Conservation (phyloP, 805 yeast genomes). For the Zygosaccharomyces bailii region DNA sequence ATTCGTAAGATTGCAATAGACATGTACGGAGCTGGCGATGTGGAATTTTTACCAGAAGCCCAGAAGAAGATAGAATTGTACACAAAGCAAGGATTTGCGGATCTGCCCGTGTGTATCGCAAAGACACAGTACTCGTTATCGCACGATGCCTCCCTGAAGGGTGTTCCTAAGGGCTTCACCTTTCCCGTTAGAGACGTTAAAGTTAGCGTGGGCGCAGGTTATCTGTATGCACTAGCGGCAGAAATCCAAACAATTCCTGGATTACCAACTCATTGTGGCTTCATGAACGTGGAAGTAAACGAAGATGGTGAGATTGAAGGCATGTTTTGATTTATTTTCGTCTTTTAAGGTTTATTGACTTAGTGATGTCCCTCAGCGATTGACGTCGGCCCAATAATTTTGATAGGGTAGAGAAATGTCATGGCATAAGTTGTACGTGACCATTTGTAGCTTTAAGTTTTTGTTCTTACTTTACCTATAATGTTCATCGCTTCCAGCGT, state of each 20-base stretch:
- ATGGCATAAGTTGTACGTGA: too few species aligned
- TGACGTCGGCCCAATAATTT: constrained; percentile 2
- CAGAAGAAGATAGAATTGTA: constrained; percentile 63
- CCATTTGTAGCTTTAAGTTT: too few species aligned
- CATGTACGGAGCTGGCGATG: constrained; percentile 74
- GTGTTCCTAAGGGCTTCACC: constrained; percentile 75
- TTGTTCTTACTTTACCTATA: too few species aligned
- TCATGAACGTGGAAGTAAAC: constrained; percentile 80
- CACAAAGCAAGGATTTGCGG: constrained; percentile 70
- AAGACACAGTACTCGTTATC: constrained; percentile 83
- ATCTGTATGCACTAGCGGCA: constrained; percentile 79
- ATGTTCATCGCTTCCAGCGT: too few species aligned
- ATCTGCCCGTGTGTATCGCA: constrained; percentile 80
- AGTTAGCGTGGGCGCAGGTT: constrained; percentile 79
- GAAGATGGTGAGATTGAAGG: constrained; percentile 82
- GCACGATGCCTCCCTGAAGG: constrained; percentile 77
- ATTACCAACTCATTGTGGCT: constrained; percentile 79
- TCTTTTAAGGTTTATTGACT: not conserved
- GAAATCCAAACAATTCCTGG: constrained; percentile 87
- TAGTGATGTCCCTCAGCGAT: constrained; percentile 16
- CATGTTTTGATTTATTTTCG: constrained; percentile 48
- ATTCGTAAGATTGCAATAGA: constrained; percentile 63
- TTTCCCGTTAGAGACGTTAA: constrained; percentile 81
- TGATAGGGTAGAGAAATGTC: too few species aligned
- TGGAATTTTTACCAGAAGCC: constrained; percentile 68